Evolutionary conservation across 164 flowering plant species (phyloP).

Genomic region (Sextonia rubra): DNA sequence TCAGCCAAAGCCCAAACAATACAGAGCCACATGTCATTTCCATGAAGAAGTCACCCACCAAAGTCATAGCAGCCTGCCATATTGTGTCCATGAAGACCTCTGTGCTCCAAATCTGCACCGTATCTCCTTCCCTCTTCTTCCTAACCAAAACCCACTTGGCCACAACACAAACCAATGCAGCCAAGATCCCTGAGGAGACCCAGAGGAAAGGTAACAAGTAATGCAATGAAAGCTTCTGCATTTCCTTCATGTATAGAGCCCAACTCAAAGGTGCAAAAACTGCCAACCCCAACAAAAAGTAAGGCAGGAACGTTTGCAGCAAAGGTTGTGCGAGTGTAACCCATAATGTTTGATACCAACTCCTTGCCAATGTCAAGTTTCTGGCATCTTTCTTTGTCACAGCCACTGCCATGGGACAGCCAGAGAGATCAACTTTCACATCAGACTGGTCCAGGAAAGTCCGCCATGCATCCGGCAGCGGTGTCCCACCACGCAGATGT

Average conservation of each 20-base stretch:
- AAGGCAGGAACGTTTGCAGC: slow-evolving; percentile 55
- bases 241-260: slow-evolving; percentile 31
- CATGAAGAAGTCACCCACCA: slow-evolving; percentile 70
- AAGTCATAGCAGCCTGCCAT: slow-evolving; percentile 69
- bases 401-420: slow-evolving; percentile 66
- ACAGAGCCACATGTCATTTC: slow-evolving; percentile 62
- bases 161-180: slow-evolving; percentile 36
- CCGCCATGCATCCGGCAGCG: slow-evolving; percentile 69
- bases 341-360: slow-evolving; percentile 49
- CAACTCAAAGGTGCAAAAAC: slow-evolving; percentile 40
- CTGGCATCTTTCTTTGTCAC: slow-evolving; percentile 16
- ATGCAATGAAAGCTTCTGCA: slow-evolving; percentile 29
- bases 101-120: slow-evolving; percentile 47
- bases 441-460: slow-evolving; percentile 62
- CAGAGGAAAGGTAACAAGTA: slow-evolving; percentile 52
- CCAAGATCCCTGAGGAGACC: slow-evolving; percentile 48
- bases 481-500: slow-evolving; percentile 47
- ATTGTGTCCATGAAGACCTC: slow-evolving; percentile 56
- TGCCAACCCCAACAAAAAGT: slow-evolving; percentile 47
- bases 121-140: slow-evolving; percentile 51
- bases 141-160: slow-evolving; percentile 67
- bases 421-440: slow-evolving; percentile 62
- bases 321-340: slow-evolving; percentile 48
- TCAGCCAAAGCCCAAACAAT: slow-evolving; percentile 53
- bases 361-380: slow-evolving; percentile 46